Base-by-base conservation (phyloP, 2,329 filamentous ascomycete genomes). In the Colletotrichum karsti region DNA sequence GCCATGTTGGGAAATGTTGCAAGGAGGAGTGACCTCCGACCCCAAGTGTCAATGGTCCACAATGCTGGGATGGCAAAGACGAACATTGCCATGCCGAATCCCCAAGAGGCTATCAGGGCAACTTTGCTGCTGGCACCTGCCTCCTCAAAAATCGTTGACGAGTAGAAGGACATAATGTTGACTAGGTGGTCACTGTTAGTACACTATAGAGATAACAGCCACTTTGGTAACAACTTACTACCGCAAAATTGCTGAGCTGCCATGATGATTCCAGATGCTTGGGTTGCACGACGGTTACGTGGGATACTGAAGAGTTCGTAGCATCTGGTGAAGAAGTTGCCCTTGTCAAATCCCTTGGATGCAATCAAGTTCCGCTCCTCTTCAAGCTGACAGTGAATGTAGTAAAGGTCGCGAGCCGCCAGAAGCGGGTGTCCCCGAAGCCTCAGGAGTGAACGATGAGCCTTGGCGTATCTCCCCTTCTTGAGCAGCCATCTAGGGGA, bases 191-290 rank as follows among this genome's bases (percentile, higher is more conserved):
- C 15, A 13, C 7, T 35, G 2, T 35, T 35, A 35, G 33, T n/a
- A n/a, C 7, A 35, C 33, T 35, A 13, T 5, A 13, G 3, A 28
- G 0, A 8, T 7, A 44, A 72, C 9, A n/a, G 9, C 12, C 2
- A 10, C 2, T 9, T 12, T 2, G 7, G 37, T 6, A 22, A 22
- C 3, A 15, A 56, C 74, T 74, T 77, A 73, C 74, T 84, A 48
- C 87, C 88, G 69, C 87, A 89, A 79, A 91, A 85, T 73, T 91
- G 88, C 72, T 91, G 88, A 0, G 81, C 82, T 70, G 89, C 88
- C 90, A 93, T 93, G 71, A 93, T 89, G 2, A 87, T 87, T 70
- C 87, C 88, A 0, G 90, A 90, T 3, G 91, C 91, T 54, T 89
- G 83, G 1, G 89, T 92, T 0, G 91, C 92, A 41, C 88, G 83